A percentile compares a stretch with the other conserved stretches of the same genome.
phyloP scores from a whole-genome alignment of 805 yeast genomes.

The Lipomyces kockii region DNA sequence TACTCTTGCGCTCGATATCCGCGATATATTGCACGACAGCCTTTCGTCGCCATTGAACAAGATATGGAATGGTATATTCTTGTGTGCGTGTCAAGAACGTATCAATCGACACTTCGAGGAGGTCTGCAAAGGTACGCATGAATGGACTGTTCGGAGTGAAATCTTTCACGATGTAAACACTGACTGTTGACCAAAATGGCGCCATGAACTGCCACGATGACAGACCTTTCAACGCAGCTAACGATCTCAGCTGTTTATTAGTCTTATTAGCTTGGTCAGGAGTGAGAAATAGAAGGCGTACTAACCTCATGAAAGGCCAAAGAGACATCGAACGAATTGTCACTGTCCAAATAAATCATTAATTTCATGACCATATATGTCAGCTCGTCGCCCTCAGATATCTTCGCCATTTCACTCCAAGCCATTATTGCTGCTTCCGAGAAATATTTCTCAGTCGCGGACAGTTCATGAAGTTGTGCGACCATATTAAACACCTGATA shows the following conservation, averaged over 20 bases:
- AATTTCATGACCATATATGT: constrained; percentile 68
- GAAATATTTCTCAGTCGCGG: constrained; percentile 1
- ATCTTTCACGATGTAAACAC: constrained; percentile 64
- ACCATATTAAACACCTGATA: constrained; percentile 1
- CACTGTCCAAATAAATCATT: constrained; percentile 66
- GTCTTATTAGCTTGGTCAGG: neutral
- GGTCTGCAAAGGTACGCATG: constrained; percentile 63
- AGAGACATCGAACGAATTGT: constrained; percentile 67
- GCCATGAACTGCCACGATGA: constrained; percentile 81
- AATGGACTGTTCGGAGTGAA: constrained; percentile 56
- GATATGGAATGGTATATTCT: constrained; percentile 74
- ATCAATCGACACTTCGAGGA: constrained; percentile 64
- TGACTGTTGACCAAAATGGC: constrained; percentile 76
- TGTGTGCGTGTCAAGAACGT: constrained; percentile 72
- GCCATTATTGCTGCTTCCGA: constrained; percentile 47
- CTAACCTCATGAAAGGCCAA: constrained; percentile 67
- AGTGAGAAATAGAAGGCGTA: neutral
- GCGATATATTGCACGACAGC: constrained; percentile 70
- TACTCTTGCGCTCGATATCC: constrained; percentile 51
- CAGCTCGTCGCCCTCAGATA: constrained; percentile 68
- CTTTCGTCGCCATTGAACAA: constrained; percentile 66
- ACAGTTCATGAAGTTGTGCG: neutral
- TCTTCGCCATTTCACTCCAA: constrained; percentile 67
- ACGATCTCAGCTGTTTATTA: constrained; percentile 17
- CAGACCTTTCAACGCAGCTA: constrained; percentile 57